phyloP scores from a whole-genome alignment of 2,329 filamentous ascomycete species.

The Diaporthe citriasiana region DNA sequence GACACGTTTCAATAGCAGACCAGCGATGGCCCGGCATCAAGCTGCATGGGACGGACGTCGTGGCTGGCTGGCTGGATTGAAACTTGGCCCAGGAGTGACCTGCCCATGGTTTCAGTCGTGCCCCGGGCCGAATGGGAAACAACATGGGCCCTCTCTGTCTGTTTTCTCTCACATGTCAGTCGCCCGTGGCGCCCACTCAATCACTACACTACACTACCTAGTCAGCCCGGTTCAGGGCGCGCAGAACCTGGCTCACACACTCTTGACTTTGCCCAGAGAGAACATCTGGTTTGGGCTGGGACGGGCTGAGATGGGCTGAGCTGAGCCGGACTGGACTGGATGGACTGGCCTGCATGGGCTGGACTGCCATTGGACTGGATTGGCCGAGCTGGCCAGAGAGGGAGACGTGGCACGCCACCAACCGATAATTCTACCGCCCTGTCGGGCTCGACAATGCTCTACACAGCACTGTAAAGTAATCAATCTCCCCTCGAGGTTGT shows the following conservation, averaged over 20 bases:
- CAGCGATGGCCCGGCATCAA: slow-evolving; percentile 20
- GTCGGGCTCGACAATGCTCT: slow-evolving; percentile 11
- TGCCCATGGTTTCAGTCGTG: slow-evolving; percentile 23
- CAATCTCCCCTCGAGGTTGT: neutral
- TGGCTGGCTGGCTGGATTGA: slow-evolving; percentile 7
- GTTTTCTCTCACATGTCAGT: slow-evolving; percentile 30
- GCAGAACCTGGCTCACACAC: slow-evolving; percentile 10
- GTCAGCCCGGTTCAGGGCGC: too few species aligned
- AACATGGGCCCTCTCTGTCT: slow-evolving; percentile 3
- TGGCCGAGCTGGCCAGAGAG: neutral
- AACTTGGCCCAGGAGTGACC: neutral
- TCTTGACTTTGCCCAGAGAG: slow-evolving; percentile 2
- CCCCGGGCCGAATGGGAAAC: slow-evolving; percentile 28
- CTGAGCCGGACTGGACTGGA: neutral
- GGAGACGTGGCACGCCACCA: slow-evolving; percentile 25
- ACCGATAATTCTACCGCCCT: slow-evolving; percentile 19
- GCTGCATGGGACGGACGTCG: neutral
- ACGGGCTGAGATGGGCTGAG: neutral
- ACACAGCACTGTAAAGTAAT: neutral
- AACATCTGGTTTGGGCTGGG: neutral
- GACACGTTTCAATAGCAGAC: slow-evolving; percentile 30
- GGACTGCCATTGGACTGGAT: neutral
- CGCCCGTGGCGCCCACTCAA: neutral
- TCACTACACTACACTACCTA: too few species aligned
- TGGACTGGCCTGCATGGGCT: neutral